Base-by-base conservation (phyloP, 257 asterid species). In the Penstemon eatonii region DNA sequence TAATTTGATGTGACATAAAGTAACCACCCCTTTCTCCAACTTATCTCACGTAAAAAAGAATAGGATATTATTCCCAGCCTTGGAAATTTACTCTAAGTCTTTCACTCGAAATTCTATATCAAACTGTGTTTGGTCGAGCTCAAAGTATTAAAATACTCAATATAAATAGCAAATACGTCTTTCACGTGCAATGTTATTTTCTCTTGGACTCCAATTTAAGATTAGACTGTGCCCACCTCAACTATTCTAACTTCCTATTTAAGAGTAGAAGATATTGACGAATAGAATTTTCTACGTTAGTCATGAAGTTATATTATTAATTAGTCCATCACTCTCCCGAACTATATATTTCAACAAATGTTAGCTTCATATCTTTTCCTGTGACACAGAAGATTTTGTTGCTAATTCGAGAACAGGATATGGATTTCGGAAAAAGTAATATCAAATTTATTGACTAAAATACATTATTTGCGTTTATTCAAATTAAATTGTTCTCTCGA, bases 181-280 rank as follows among this genome's bases (percentile, higher is more conserved):
- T 47, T 73, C 10, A 64, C 70, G 6, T 60, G 65, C 12, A 12
- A 42, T 41, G 33, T 60, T 53, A 10, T 66, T 56, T 41, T 41
- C 4, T n/a, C 58, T 40, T 58, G 12, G 50, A 51, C 53, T 33
- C 44, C 7, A 49, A 54, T 51, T 19, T 5, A 56, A 39, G 49
- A 10, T 63, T 63, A 7, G 3, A 4, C 1, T 41, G 56, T 55
- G 43, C 55, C 54, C 37, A 45, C 60, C 13, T 45, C 72, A 61
- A 58, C 72, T 73, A 5, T 13, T 47, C 7, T 76, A 55, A 56
- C 75, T 74, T 82, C 65, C 54, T 11, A 40, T 43, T 65, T 51
- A 78, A 78, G 83, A 66, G 9, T 52, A 2, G 33, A 2, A 25
- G 33, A 25, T 25, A 6, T 56, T 47, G 43, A 46, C 8, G 59